Evolutionary conservation across 139 green algal genomes (phyloP).

Genomic region (Tetraselmis chui): DNA sequence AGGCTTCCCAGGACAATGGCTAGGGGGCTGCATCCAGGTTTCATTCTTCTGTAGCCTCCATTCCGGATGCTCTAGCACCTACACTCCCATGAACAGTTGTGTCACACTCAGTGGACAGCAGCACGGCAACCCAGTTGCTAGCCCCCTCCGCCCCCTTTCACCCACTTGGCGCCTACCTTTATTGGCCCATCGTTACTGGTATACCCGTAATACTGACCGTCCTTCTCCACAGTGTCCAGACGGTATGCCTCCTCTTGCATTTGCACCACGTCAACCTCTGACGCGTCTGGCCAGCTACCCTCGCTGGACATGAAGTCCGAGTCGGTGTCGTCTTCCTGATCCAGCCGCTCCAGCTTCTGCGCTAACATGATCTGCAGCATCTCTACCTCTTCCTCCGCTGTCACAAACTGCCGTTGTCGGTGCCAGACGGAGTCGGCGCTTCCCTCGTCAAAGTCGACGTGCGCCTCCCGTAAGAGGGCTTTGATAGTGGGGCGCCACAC

Average conservation of each 20-base stretch:
- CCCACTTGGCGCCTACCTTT: no score
- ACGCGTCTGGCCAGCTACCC: no score
- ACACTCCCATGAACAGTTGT: no score
- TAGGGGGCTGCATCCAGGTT: not conserved
- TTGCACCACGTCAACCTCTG: no score
- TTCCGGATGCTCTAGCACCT: not conserved
- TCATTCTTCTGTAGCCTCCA: not conserved
- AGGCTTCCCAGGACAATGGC: not conserved
- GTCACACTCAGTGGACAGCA: no score
- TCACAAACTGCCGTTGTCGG: not conserved
- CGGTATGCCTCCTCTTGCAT: not conserved
- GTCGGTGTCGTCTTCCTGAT: not conserved
- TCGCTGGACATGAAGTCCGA: not conserved
- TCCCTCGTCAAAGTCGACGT: not conserved
- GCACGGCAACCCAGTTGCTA: no score
- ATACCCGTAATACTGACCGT: not conserved
- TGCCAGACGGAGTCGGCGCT: not conserved
- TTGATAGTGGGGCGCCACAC: not conserved
- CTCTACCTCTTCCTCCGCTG: not conserved
- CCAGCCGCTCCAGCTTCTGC: not conserved
- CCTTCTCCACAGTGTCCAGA: not conserved
- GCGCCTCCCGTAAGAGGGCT: not conserved
- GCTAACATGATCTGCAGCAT: not conserved
- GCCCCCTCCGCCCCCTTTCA: no score
- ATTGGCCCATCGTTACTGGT: not conserved